These are phyloP conservation scores for Penicillium silybi DNA, from an alignment of 495 filamentous ascomycete genomes.

Conservation along the genomic window DNA sequence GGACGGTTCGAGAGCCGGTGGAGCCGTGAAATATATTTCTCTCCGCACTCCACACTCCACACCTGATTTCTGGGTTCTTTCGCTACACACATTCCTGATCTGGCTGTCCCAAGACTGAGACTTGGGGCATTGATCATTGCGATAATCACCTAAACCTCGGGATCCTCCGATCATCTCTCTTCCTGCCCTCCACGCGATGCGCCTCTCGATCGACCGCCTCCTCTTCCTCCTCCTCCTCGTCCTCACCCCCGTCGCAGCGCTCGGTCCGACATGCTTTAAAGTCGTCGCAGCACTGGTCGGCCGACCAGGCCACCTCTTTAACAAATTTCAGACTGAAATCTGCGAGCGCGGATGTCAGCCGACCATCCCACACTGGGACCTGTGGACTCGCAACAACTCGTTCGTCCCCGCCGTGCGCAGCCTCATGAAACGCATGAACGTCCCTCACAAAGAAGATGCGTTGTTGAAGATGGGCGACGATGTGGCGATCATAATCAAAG, in stretches of 20 bases:
- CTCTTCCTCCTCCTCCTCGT: conserved; percentile 24
- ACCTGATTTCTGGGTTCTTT: too few species aligned
- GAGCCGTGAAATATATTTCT: neutral
- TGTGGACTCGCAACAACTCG: conserved; percentile 43
- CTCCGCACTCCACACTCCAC: conserved; percentile 11
- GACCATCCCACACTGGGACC: conserved; percentile 43
- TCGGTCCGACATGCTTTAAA: conserved; percentile 37
- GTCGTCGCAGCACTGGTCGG: conserved; percentile 36
- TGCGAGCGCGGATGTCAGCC: conserved; percentile 41
- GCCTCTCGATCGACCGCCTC: conserved; percentile 12
- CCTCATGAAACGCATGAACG: conserved; percentile 32
- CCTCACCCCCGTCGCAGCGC: conserved; percentile 21
- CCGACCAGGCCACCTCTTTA: conserved; percentile 32
- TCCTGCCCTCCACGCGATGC: conserved; percentile 9
- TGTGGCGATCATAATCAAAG: conserved; percentile 38
- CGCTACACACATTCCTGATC: neutral
- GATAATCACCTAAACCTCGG: neutral
- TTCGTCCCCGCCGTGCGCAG: conserved; percentile 41
- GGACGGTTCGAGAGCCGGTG: neutral
- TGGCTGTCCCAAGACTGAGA: neutral
- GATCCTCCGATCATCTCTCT: neutral
- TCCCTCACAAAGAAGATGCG: conserved; percentile 31
- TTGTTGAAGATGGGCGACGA: conserved; percentile 41
- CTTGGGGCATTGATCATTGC: neutral
- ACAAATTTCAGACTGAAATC: conserved; percentile 41